These are phyloP conservation scores for Saccharomyces hybrid DNA, from an alignment of 1,139 yeast genomes.

Conservation along the genomic window DNA sequence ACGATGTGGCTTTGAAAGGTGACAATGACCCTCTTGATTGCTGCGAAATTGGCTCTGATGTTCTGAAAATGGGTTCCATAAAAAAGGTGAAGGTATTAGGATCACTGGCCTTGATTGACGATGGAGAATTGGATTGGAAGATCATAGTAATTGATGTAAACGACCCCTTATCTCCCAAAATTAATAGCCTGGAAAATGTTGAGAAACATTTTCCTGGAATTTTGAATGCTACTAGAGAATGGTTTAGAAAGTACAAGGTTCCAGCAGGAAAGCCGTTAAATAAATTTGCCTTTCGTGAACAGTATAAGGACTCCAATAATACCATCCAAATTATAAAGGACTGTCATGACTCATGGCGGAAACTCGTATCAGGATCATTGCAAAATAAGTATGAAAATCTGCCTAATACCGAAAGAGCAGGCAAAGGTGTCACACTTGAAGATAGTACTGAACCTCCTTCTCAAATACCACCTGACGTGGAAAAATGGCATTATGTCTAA, in stretches of 20 bases:
- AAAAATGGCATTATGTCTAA: slow-evolving; percentile 33
- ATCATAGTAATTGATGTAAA: slow-evolving; percentile 73
- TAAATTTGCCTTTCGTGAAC: slow-evolving; percentile 78
- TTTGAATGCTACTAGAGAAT: slow-evolving; percentile 72
- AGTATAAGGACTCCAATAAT: slow-evolving; percentile 60
- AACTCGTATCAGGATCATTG: slow-evolving; percentile 49
- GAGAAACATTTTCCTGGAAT: slow-evolving; percentile 78
- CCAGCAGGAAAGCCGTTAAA: slow-evolving; percentile 92
- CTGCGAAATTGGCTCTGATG: slow-evolving; percentile 76
- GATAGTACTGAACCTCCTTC: slow-evolving; percentile 28
- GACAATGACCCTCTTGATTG: slow-evolving; percentile 97
- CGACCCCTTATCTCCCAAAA: slow-evolving; percentile 70
- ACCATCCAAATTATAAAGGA: slow-evolving; percentile 67
- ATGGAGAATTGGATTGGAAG: slow-evolving; percentile 98
- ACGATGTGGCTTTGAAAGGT: slow-evolving; percentile 52
- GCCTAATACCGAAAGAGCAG: slow-evolving; percentile 33
- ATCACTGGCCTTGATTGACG: slow-evolving; percentile 88
- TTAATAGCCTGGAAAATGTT: slow-evolving; percentile 78
- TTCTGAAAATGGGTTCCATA: slow-evolving; percentile 50
- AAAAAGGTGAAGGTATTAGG: slow-evolving; percentile 91
- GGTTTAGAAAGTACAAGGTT: slow-evolving; percentile 93
- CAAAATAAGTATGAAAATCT: slow-evolving; percentile 25
- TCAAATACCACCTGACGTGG: slow-evolving; percentile 34
- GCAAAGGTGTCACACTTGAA: slow-evolving; percentile 19
- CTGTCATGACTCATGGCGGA: slow-evolving; percentile 75